A percentile compares a stretch with the other conserved stretches of the same genome.
These are phyloP conservation scores for Beauveria bassiana DNA, from an alignment of 2,329 filamentous ascomycete species.

Conservation along the genomic window DNA sequence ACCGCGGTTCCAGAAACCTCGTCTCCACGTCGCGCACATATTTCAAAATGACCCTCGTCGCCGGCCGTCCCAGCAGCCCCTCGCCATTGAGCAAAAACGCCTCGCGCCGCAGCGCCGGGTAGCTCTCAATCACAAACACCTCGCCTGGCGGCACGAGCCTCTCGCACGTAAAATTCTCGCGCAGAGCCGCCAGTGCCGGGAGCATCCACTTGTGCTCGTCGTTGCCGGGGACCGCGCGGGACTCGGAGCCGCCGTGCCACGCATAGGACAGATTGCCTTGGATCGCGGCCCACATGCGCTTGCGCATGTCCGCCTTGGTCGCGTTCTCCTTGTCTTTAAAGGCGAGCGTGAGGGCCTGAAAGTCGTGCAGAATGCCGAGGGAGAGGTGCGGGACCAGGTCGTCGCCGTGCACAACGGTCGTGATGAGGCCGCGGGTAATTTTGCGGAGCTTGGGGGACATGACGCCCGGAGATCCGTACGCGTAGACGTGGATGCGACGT, in stretches of 20 bases:
- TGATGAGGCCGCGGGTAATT: conserved; percentile 66
- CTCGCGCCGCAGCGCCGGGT: conserved; percentile 58
- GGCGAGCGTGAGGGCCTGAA: conserved; percentile 62
- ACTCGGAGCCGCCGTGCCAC: conserved; percentile 42
- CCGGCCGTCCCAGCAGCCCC: conserved; percentile 54
- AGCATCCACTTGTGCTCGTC: conserved; percentile 64
- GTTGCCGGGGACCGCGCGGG: conserved; percentile 27
- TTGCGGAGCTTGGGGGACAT: conserved; percentile 63
- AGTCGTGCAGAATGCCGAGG: conserved; percentile 65
- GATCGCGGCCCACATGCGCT: conserved; percentile 58
- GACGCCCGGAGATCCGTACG: conserved; percentile 67
- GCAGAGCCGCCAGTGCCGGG: conserved; percentile 56
- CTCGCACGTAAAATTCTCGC: conserved; percentile 58
- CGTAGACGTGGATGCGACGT: conserved; percentile 69
- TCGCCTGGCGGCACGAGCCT: conserved; percentile 71
- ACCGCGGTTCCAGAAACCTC: conserved; percentile 61
- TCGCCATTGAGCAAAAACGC: conserved; percentile 45
- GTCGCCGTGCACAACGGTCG: conserved; percentile 63
- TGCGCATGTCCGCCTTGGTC: conserved; percentile 58
- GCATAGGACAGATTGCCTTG: conserved; percentile 53
- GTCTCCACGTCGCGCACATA: conserved; percentile 65
- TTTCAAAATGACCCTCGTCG: conserved; percentile 60
- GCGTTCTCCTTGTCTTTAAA: conserved; percentile 65
- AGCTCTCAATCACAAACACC: conserved; percentile 64
- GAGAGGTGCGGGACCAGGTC: conserved; percentile 70